Evolutionary conservation across 2,329 filamentous ascomycete species (phyloP).

Genomic region (Aspergillus neoniger): DNA sequence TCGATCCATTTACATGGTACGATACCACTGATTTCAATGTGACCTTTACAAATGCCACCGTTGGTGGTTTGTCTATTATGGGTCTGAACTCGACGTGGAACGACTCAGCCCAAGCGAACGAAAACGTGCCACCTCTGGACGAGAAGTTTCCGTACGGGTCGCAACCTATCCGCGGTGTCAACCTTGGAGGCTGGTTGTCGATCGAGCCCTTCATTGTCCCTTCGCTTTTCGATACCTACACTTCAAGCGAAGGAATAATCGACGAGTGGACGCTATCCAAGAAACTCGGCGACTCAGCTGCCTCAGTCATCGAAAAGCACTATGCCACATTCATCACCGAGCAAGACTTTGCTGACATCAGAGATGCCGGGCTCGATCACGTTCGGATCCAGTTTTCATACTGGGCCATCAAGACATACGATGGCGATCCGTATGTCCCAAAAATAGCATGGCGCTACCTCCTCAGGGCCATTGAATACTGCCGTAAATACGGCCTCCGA

Average conservation of each 20-base stretch:
- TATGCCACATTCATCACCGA: slow-evolving; percentile 88
- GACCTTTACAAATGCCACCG: slow-evolving; percentile 82
- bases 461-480: slow-evolving; percentile 88
- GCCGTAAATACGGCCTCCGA: slow-evolving; percentile 84
- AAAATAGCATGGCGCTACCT: slow-evolving; percentile 92
- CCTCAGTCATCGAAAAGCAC: slow-evolving; percentile 79
- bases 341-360: slow-evolving; percentile 79
- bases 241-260: slow-evolving; percentile 64
- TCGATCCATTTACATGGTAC: slow-evolving; percentile 91
- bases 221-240: slow-evolving; percentile 76
- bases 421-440: slow-evolving; percentile 82
- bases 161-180: slow-evolving; percentile 83
- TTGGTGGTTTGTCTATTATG: slow-evolving; percentile 89
- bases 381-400: slow-evolving; percentile 95
- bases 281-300: slow-evolving; percentile 67
- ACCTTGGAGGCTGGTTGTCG: slow-evolving; percentile 90
- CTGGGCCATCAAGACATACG: slow-evolving; percentile 87
- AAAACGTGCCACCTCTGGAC: slow-evolving; percentile 75
- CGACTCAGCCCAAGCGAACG: slow-evolving; percentile 75
- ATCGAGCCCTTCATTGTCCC: slow-evolving; percentile 95
- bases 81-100: slow-evolving; percentile 84
- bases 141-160: slow-evolving; percentile 76
- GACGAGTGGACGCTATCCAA: slow-evolving; percentile 83
- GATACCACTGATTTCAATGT: slow-evolving; percentile 90
- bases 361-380: slow-evolving; percentile 86